Conservation (phyloP, 768 basidiomycete species). For the Leccinellum rugosiceps region DNA sequence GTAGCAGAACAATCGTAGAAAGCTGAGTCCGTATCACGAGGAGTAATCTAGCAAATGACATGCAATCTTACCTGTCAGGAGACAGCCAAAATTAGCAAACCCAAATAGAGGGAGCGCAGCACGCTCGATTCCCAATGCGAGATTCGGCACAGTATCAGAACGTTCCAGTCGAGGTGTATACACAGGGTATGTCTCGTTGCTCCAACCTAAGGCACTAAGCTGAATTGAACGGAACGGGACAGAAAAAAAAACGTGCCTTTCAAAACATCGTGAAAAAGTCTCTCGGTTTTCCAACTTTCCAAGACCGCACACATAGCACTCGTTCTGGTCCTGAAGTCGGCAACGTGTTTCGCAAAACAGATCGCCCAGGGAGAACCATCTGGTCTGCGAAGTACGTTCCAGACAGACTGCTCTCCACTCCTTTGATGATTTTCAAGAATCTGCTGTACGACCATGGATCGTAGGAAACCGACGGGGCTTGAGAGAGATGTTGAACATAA, state of each 20-base stretch:
- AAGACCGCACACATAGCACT: slow-evolving; percentile 7
- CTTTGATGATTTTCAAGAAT: slow-evolving; percentile 12
- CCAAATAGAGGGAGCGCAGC: slow-evolving; percentile 45
- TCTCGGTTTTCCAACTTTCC: slow-evolving; percentile 15
- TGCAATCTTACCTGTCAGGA: slow-evolving; percentile 35
- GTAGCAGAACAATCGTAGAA: slow-evolving; percentile 33
- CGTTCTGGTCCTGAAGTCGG: slow-evolving; percentile 14
- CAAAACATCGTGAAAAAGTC: slow-evolving; percentile 19
- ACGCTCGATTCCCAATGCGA: slow-evolving; percentile 41
- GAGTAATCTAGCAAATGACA: not conserved
- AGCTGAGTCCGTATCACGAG: slow-evolving; percentile 18
- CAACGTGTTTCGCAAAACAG: slow-evolving; percentile 18
- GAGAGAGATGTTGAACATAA: slow-evolving; percentile 9
- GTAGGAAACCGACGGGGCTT: slow-evolving; percentile 19
- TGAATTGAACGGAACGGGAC: not conserved
- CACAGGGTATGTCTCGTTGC: slow-evolving; percentile 24
- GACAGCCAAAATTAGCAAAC: slow-evolving; percentile 42
- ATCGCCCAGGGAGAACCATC: slow-evolving; percentile 19
- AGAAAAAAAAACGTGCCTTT: slow-evolving; percentile 10
- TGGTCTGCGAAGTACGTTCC: slow-evolving; percentile 16
- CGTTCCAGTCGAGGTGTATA: slow-evolving; percentile 18
- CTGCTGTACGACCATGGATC: slow-evolving; percentile 9
- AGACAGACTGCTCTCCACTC: slow-evolving; percentile 8
- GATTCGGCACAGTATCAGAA: not conserved
- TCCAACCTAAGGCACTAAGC: slow-evolving; percentile 17